These are phyloP conservation scores for Boletus sp. DNA, from an alignment of 768 basidiomycete species.

Conservation along the genomic window DNA sequence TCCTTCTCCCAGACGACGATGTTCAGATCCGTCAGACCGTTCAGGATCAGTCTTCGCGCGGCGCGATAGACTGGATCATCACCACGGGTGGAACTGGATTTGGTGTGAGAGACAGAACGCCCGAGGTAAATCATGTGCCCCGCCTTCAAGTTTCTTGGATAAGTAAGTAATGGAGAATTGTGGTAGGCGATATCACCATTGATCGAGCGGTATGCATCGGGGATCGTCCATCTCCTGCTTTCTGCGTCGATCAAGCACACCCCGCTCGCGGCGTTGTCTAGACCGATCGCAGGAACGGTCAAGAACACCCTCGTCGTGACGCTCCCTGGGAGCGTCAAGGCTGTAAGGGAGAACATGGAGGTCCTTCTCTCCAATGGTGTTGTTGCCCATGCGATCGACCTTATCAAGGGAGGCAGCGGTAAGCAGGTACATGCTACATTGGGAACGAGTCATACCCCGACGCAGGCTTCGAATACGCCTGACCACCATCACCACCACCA, in stretches of 20 bases:
- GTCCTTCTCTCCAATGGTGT: conserved; percentile 57
- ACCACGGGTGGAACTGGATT: conserved; percentile 90
- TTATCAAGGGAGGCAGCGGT: conserved; percentile 67
- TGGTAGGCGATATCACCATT: conserved; percentile 56
- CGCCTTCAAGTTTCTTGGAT: background rate
- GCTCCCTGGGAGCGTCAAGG: conserved; percentile 82
- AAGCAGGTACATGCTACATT: conserved; percentile 52
- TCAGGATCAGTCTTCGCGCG: conserved; percentile 41
- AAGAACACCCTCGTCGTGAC: conserved; percentile 68
- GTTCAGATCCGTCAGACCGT: conserved; percentile 47
- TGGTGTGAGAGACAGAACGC: conserved; percentile 74
- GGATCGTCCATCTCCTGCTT: conserved; percentile 72
- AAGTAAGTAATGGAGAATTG: background rate
- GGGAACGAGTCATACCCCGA: conserved; percentile 28
- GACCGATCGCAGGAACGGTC: conserved; percentile 77
- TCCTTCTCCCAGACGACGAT: conserved; percentile 68
- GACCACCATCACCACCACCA: conserved; percentile 25
- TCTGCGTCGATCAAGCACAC: conserved; percentile 69
- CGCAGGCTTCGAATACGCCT: conserved; percentile 15
- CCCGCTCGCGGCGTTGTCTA: conserved; percentile 75
- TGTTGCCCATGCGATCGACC: conserved; percentile 67
- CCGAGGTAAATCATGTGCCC: conserved; percentile 59
- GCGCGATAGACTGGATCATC: conserved; percentile 67
- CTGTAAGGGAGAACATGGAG: conserved; percentile 74
- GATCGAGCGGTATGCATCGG: conserved; percentile 65